Base-by-base conservation (phyloP, 148 eudicot genomes). In the Rhododendron molle region DNA sequence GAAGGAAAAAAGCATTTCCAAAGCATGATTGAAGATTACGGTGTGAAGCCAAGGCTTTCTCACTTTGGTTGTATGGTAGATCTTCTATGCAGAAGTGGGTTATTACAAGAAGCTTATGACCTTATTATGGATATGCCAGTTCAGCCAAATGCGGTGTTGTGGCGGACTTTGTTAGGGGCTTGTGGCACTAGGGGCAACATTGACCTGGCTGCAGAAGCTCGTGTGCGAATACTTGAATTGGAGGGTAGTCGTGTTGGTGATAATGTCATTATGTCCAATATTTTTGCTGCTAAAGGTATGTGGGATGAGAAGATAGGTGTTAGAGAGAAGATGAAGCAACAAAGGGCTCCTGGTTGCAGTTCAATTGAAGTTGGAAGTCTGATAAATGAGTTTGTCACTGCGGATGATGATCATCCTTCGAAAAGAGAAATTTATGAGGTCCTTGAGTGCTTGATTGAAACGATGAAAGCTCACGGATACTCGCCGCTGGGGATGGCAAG, bases 41-140 rank as follows among this genome's bases (percentile, higher is more conserved):
- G 87, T 49, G 76, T 92, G 78, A 76, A 86, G 81, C 92, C 92
- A 4, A 87, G 88, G 76, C 85, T 83, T 4, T 76, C 94, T 84
- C 94, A 92, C 81, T 85, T 80, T 49, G 94, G 94, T 81, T 89
- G 91, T 84, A 90, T 92, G 89, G 91, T 89, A 34, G 94, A 92
- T 88, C 89, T 92, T 81, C 76, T 90, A 47, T 92, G 94, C 83
- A 83, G 91, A 89, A 77, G 87, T 30, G 92, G 92, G 83, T 82
- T 88, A 9, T 80, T 90, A 86, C 84, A 87, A 44, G 94, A 89
- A 88, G 94, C 94, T 77, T 87, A 90, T 80, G 87, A 88, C 3
- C 86, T 92, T 71, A 85, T 92, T 73, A 71, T 78, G 21, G 52
- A 58, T 74, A 88, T 90, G 91, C 87, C 88, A 23, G 79, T 85